A percentile compares a stretch with the other conserved stretches of the same genome.
These are phyloP conservation scores for Beauveria sp. DNA, from an alignment of 2,329 filamentous ascomycete genomes.

Conservation along the genomic window DNA sequence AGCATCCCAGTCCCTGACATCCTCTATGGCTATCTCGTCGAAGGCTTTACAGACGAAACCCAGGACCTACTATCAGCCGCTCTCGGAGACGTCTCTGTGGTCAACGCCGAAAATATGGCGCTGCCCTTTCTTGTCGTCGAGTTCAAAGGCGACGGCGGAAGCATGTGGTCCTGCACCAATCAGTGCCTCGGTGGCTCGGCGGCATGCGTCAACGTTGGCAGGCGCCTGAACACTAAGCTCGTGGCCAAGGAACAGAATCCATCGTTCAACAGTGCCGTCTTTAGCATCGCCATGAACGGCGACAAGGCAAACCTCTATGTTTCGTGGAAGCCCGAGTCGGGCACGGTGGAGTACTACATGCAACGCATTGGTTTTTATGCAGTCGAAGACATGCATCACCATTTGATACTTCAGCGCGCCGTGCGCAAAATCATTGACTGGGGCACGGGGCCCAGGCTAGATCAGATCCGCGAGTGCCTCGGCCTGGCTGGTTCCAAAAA, in stretches of 20 bases:
- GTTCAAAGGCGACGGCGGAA: conserved; percentile 21
- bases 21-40: background rate
- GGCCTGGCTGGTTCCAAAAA: too few relatives aligned
- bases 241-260: rapidly evolving
- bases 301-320: background rate
- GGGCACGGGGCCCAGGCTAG: background rate
- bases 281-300: background rate
- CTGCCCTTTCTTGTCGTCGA: conserved; percentile 15
- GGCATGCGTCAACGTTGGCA: conserved; percentile 24
- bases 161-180: conserved; percentile 28
- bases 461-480: background rate
- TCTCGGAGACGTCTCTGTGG: background rate
- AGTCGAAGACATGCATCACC: background rate
- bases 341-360: too few relatives aligned
- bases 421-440: background rate
- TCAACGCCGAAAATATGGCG: background rate
- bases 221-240: background rate
- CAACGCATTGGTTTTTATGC: too few relatives aligned
- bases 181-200: conserved; percentile 26
- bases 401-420: background rate
- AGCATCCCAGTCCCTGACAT: background rate
- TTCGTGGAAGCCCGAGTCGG: background rate
- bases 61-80: background rate
- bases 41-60: too few relatives aligned
- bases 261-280: background rate